Conservation (phyloP, 2,329 filamentous ascomycete genomes). For the Trichoderma endophyticum region DNA sequence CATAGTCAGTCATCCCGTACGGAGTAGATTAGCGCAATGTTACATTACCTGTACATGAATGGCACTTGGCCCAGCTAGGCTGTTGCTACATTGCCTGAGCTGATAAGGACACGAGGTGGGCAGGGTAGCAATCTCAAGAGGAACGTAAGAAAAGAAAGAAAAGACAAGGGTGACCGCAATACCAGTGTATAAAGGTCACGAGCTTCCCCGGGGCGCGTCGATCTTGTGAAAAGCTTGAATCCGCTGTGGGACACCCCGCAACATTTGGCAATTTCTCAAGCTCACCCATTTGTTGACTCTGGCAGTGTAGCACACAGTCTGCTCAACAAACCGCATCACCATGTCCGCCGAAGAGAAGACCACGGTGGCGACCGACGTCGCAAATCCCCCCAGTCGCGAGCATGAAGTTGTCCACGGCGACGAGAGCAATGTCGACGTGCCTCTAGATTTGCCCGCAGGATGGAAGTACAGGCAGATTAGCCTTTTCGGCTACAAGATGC, state of each 20-base stretch:
- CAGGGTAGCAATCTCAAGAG: neutral
- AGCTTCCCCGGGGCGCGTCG: neutral
- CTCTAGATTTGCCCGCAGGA: slow-evolving; percentile 41
- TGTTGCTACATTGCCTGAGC: neutral
- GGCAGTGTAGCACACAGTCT: neutral
- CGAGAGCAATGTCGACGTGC: slow-evolving; percentile 17
- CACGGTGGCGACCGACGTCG: neutral
- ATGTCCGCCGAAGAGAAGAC: slow-evolving; percentile 30
- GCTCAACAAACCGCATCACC: neutral
- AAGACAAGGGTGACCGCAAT: neutral
- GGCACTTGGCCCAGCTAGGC: neutral
- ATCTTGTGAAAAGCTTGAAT: neutral
- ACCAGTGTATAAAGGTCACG: neutral
- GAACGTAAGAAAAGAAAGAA: neutral
- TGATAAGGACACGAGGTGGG: neutral
- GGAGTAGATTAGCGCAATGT: neutral
- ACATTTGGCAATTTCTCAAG: neutral
- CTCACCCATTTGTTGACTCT: neutral
- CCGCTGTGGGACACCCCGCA: neutral
- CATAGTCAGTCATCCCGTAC: neutral
- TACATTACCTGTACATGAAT: neutral
- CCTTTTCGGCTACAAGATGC: slow-evolving; percentile 44
- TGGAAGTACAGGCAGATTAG: slow-evolving; percentile 62
- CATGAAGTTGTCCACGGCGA: slow-evolving; percentile 15
- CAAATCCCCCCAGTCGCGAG: neutral